phyloP scores from a whole-genome alignment of 139 green algal genomes.

The Asterochloris sp. region DNA sequence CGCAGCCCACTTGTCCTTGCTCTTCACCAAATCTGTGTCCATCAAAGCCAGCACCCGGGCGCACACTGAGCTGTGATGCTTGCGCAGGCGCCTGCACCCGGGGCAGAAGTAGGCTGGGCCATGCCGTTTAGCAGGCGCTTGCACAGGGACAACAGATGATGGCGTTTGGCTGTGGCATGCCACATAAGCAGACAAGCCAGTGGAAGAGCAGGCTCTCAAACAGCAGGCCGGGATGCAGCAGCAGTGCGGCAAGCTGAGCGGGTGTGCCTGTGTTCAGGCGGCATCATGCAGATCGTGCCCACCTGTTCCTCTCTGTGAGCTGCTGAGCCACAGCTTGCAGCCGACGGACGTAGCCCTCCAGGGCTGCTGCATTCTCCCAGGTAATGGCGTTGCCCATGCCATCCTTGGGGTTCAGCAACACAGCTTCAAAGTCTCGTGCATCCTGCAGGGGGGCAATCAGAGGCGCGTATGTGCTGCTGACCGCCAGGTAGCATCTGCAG shows the following conservation, averaged over 20 bases:
- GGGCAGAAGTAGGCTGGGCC: neutral
- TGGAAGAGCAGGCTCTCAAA: neutral
- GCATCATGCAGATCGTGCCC: neutral
- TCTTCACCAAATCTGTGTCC: conserved; percentile 62
- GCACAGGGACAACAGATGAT: too few species aligned
- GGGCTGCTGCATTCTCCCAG: conserved; percentile 62
- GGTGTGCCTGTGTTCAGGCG: too few species aligned
- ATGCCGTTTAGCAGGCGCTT: too few species aligned
- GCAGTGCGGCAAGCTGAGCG: neutral
- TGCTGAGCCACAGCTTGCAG: conserved; percentile 37
- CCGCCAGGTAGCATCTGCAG: too few species aligned
- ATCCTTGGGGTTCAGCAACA: conserved; percentile 71
- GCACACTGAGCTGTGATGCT: conserved; percentile 49
- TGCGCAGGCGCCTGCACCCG: conserved; percentile 41
- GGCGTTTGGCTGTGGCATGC: neutral
- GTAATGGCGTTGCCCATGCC: conserved; percentile 69
- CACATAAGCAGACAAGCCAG: neutral
- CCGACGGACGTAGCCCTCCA: conserved; percentile 70
- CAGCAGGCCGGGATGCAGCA: neutral
- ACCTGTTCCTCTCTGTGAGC: conserved; percentile 52
- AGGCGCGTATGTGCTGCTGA: too few species aligned
- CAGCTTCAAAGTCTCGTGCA: conserved; percentile 35
- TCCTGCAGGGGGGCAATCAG: neutral
- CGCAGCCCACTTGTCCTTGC: conserved; percentile 46
- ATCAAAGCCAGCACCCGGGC: conserved; percentile 59